Evolutionary conservation across 768 basidiomycete species (phyloP), one percentile per base, ranked within the genome.

Genomic region (Suillus hirtellus): DNA sequence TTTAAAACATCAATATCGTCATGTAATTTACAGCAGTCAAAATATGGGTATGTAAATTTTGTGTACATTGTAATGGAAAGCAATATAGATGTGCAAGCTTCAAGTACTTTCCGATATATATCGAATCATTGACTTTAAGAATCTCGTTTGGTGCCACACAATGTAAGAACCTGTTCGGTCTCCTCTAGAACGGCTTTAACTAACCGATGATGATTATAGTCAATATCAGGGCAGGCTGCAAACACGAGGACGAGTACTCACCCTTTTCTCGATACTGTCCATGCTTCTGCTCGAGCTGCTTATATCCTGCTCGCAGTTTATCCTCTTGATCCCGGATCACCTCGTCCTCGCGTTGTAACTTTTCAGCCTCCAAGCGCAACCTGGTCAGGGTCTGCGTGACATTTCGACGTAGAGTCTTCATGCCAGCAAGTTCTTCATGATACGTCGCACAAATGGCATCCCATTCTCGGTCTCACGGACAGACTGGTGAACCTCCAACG

Each of bases 341-440:
- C 60, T 74, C 68, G 58, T 81, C 78, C 60, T 81, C 79, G 6
- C 72, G 75, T 21, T 76, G 75, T 46, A 83, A 73, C 52, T 71
- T 76, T 67, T 82, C 78, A 3, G 78, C 70, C 66, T 82, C 78
- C 38, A 73, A 53, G 27, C 74, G 73, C 14, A 82, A 72, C 46
- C 73, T 75, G 58, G 79, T 76, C 21, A 80, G 65, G 14, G 81
- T 78, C 24, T 75, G 67, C 1, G 76, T 67, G 52, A 90, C 85
- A 60, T 85, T 84, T 37, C 79, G 73, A 58, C 87, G 86, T 31
- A 90, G 76, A 37, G 70, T 77, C 64, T 83, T 84, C 63, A 90
- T 80, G 31, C 84, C 84, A 49, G 80, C 75, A 65, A 91, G 82
- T 72, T 91, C 87, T 63, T 86, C 85, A 53, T 84, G 73, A 69